Percentiles rank a stretch among this genome's conserved stretches.
phyloP scores from a whole-genome alignment of 2,329 filamentous ascomycete species.

The Diaporthe capsici region DNA sequence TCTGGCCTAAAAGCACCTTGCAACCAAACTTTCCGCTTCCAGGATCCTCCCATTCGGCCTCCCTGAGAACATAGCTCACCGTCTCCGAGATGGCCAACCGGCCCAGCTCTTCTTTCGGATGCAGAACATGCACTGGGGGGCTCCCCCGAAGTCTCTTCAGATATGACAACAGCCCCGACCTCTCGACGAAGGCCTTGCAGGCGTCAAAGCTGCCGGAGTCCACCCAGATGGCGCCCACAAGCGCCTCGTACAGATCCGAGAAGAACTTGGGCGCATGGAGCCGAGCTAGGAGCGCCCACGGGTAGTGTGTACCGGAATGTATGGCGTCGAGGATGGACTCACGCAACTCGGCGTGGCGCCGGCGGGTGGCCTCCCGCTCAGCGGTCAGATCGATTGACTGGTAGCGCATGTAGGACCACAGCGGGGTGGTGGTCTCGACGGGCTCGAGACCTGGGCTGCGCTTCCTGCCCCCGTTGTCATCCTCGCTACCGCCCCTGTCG shows the following conservation, averaged over 20 bases:
- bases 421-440: constrained; percentile 50
- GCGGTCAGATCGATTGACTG: constrained; percentile 61
- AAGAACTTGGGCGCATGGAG: constrained; percentile 82
- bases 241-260: constrained; percentile 85
- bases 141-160: constrained; percentile 73
- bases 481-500: not conserved
- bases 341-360: constrained; percentile 64
- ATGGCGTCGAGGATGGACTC: constrained; percentile 66
- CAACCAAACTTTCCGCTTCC: constrained; percentile 55
- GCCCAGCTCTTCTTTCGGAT: constrained; percentile 79
- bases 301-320: constrained; percentile 69
- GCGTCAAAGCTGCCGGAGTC: constrained; percentile 76
- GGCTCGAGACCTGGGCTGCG: constrained; percentile 39
- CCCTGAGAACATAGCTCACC: constrained; percentile 67
- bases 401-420: constrained; percentile 81
- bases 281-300: constrained; percentile 80
- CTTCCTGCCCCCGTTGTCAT: constrained; percentile 45
- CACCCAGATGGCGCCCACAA: constrained; percentile 87
- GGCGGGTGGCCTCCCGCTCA: constrained; percentile 59
- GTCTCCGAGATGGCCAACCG: constrained; percentile 64
- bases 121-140: constrained; percentile 65
- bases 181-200: constrained; percentile 73
- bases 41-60: constrained; percentile 43
- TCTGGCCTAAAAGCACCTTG: constrained; percentile 63
- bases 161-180: constrained; percentile 75